A percentile compares a stretch with the other conserved stretches of the same genome.
Evolutionary conservation across 2,329 filamentous ascomycete species (phyloP).

Genomic region (Pyrenophora seminiperda): DNA sequence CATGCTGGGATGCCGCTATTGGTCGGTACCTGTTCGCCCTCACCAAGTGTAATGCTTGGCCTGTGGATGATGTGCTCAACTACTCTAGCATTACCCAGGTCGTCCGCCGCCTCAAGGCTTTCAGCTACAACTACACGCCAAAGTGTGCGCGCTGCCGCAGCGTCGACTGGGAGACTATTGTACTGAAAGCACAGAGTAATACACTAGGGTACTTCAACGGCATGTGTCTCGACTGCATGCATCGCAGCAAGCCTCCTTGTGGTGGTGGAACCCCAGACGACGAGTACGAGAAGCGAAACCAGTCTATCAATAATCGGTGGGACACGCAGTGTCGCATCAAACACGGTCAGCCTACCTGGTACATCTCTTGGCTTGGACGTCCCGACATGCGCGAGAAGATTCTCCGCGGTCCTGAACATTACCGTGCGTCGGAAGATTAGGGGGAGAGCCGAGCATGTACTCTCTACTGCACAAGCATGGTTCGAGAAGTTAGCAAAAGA

Average conservation of each 20-base stretch:
- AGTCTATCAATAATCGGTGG: slow-evolving; percentile 25
- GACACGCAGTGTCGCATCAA: slow-evolving; percentile 27
- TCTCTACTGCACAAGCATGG: no score
- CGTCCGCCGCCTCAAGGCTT: slow-evolving; percentile 15
- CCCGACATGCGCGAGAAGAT: slow-evolving; percentile 26
- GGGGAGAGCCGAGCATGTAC: not conserved
- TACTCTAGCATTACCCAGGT: slow-evolving; percentile 17
- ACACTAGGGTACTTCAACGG: slow-evolving; percentile 34
- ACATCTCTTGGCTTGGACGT: slow-evolving; percentile 32
- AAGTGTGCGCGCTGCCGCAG: slow-evolving; percentile 15
- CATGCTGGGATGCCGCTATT: slow-evolving; percentile 19
- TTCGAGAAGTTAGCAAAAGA: no score
- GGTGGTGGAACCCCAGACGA: slow-evolving; percentile 14
- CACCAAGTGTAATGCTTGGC: slow-evolving; percentile 18
- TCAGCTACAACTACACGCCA: slow-evolving; percentile 15
- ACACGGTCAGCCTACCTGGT: slow-evolving; percentile 40
- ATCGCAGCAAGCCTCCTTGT: slow-evolving; percentile 16
- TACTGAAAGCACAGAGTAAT: slow-evolving; percentile 4
- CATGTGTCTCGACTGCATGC: slow-evolving; percentile 43
- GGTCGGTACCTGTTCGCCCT: slow-evolving; percentile 24
- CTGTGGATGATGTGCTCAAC: slow-evolving; percentile 23
- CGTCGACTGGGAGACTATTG: slow-evolving; percentile 15
- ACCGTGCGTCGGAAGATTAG: not conserved
- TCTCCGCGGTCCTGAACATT: slow-evolving; percentile 10
- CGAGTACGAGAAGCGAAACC: slow-evolving; percentile 31